Percentiles rank a stretch among this genome's conserved stretches.
phyloP scores from a whole-genome alignment of 129 eudicot genomes.

The Artemisia tridentata region DNA sequence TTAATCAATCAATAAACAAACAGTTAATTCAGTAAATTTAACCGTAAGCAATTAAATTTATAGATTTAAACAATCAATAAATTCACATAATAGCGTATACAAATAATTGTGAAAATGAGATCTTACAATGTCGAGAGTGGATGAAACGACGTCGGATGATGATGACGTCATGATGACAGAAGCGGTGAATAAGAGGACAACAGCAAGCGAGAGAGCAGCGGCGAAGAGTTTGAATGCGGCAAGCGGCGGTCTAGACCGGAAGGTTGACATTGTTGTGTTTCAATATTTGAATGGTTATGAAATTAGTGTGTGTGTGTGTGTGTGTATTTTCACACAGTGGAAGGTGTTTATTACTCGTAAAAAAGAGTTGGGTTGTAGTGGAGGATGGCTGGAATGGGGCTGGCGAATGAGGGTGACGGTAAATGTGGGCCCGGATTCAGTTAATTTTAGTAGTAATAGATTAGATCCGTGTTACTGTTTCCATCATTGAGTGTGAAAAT shows the following conservation, averaged over 20 bases:
- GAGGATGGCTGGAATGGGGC: conserved; percentile 34
- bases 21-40: too few relatives aligned
- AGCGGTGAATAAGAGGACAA: conserved; percentile 38
- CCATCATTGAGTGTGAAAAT: not conserved
- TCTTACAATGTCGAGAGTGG: conserved; percentile 43
- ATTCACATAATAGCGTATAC: too few relatives aligned
- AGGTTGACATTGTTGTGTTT: conserved; percentile 27
- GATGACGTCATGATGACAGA: conserved; percentile 42
- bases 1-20: too few relatives aligned
- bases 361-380: conserved; percentile 17
- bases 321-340: not conserved
- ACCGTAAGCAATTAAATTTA: too few relatives aligned
- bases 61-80: too few relatives aligned
- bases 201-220: conserved; percentile 38
- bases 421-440: conserved; percentile 1
- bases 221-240: conserved; percentile 40
- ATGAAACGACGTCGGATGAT: conserved; percentile 10
- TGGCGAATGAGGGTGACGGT: conserved; percentile 23
- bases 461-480: conserved; percentile 3
- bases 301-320: not conserved
- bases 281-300: not conserved
- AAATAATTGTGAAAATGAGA: not conserved
- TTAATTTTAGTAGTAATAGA: not conserved
- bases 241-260: conserved; percentile 24
- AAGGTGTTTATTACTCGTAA: too few relatives aligned